Evolutionary conservation across 2,329 filamentous ascomycete genomes (phyloP), one percentile per base, ranked within the genome.

Genomic region (Coniochaeta pulveracea): DNA sequence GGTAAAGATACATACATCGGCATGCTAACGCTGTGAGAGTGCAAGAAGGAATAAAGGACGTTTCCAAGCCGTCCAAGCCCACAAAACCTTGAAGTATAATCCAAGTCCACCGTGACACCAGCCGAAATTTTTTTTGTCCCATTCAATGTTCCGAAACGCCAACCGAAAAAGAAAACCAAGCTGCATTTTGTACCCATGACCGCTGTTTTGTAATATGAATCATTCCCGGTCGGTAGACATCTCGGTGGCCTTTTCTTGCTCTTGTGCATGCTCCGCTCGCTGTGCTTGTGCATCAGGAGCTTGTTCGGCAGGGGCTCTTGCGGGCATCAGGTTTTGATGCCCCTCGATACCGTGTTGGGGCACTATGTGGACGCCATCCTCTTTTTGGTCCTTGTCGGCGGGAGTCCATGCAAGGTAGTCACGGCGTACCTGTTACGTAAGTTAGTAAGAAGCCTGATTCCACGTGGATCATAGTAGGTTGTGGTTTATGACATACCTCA

Each of bases 371-470:
- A 71, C 65, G 39, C 76, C 72, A 40, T 69, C 61, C 37, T 66
- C 56, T 32, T 68, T 64, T 17, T 75, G 79, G 44, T 82, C 75
- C 40, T 63, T 66, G 49, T 79, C 79, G 21, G 80, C 76, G 1
- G 84, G 84, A 19, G 81, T 88, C 84, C 84, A 91, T 38, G 84
- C 84, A 24, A 91, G 73, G 66, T 88, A 91, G 59, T 91, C 84
- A 49, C 84, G 76, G 51, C 84, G 80, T 38, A 89, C 49, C 45
- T 47, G 31, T 11, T 8, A 9, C n/a, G n/a, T n/a, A 18, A 26
- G 35, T 43, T 38, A 43, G 40, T 9, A 25, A 19, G 11, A 6
- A 5, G 17, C 9, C 12, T 9, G 18, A 6, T n/a, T n/a, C n/a
- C n/a, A n/a, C n/a, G n/a, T 15, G 19, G 18, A 22, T 31, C 11